phyloP scores from a whole-genome alignment of 179 eudicot species.

The Beta corolliflora region DNA sequence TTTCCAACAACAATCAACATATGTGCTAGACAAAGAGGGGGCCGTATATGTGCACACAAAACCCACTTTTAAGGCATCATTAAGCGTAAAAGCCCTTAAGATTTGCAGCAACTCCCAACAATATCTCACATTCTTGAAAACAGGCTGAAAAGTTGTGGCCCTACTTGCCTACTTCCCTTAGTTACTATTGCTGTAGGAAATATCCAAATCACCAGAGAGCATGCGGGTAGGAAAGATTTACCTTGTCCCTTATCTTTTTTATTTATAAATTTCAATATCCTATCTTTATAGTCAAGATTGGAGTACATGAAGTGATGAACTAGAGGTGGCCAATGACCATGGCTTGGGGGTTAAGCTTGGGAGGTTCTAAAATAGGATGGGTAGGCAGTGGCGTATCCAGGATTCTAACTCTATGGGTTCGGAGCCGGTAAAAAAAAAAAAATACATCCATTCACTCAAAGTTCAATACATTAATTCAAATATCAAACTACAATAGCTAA shows the following conservation, averaged over 20 bases:
- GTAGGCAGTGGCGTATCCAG: neutral
- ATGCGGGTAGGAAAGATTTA: slow-evolving; percentile 14
- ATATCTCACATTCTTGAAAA: slow-evolving; percentile 10
- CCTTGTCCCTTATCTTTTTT: slow-evolving; percentile 14
- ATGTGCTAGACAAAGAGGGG: slow-evolving; percentile 18
- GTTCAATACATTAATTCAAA: too few species aligned
- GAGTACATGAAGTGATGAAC: neutral
- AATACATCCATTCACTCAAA: too few species aligned
- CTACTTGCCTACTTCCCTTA: slow-evolving; percentile 26
- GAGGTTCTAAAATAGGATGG: neutral
- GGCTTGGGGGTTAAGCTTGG: neutral
- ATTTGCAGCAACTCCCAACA: slow-evolving; percentile 16
- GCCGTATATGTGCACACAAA: slow-evolving; percentile 12
- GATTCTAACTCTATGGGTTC: too few species aligned
- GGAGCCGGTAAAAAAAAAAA: too few species aligned
- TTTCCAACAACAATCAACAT: slow-evolving; percentile 16
- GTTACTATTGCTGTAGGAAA: neutral
- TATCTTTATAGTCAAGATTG: slow-evolving; percentile 11
- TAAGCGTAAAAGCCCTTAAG: slow-evolving; percentile 10
- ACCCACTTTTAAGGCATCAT: slow-evolving; percentile 27
- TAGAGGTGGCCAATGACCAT: neutral
- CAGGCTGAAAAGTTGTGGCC: slow-evolving; percentile 10
- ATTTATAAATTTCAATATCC: neutral
- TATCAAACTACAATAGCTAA: too few species aligned
- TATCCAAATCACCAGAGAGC: slow-evolving; percentile 15